phyloP scores from a whole-genome alignment of 495 filamentous ascomycete species.

The Penicillium roqueforti region DNA sequence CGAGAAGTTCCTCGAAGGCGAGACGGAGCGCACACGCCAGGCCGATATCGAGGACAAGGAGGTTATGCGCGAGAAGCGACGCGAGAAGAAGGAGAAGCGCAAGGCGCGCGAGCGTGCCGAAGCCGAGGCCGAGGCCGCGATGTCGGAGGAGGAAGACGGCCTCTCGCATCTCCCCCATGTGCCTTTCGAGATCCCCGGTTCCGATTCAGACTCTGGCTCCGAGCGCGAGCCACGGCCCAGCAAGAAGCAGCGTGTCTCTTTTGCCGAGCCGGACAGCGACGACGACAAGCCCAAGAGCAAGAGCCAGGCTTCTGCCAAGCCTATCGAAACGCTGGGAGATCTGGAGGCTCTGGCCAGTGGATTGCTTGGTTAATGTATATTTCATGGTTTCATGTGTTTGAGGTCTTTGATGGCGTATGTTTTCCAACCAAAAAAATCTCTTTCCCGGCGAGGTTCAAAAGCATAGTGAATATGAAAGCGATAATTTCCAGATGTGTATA shows the following conservation, averaged over 20 bases:
- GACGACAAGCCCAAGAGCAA: constrained; percentile 39
- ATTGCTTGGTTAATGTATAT: constrained; percentile 53
- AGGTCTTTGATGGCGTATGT: constrained; percentile 9
- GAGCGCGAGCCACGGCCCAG: constrained; percentile 30
- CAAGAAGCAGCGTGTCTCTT: constrained; percentile 44
- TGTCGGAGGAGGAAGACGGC: constrained; percentile 38
- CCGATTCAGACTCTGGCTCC: constrained; percentile 26
- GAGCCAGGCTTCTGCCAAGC: constrained; percentile 44
- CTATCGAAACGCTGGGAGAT: constrained; percentile 80
- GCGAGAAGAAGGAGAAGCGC: constrained; percentile 82
- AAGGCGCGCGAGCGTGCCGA: constrained; percentile 67
- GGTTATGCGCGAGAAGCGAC: constrained; percentile 69
- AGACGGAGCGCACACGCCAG: constrained; percentile 64
- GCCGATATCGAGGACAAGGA: constrained; percentile 82
- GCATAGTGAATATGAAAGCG: constrained; percentile 16
- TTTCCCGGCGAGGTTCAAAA: constrained; percentile 16
- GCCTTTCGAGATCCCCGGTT: constrained; percentile 23
- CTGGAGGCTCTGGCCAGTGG: constrained; percentile 83
- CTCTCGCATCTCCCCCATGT: constrained; percentile 39
- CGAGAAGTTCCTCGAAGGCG: constrained; percentile 67
- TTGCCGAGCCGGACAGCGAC: constrained; percentile 34
- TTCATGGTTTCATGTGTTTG: constrained; percentile 8
- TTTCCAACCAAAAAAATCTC: background rate
- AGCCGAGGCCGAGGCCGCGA: constrained; percentile 40
- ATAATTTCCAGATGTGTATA: background rate